These are phyloP conservation scores for Claviceps pusilla DNA, from an alignment of 2,329 filamentous ascomycete species.

Conservation along the genomic window DNA sequence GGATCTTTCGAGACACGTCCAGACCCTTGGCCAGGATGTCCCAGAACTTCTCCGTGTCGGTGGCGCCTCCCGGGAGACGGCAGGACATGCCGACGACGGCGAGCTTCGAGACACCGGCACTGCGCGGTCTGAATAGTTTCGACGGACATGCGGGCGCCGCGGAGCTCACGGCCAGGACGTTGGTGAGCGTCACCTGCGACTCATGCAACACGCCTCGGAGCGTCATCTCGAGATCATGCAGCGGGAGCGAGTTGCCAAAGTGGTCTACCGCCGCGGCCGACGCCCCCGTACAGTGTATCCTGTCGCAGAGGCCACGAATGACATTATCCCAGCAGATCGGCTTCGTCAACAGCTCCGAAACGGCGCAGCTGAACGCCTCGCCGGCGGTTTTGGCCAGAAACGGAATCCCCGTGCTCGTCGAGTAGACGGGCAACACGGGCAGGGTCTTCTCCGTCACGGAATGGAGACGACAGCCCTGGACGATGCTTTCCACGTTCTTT, in stretches of 20 bases:
- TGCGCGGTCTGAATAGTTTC: background rate
- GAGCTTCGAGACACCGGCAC: slow-evolving; percentile 38
- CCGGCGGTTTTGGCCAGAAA: slow-evolving; percentile 3
- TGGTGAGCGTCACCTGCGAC: background rate
- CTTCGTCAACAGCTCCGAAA: slow-evolving; percentile 7
- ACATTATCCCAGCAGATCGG: slow-evolving; percentile 6
- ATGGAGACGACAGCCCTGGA: slow-evolving; percentile 7
- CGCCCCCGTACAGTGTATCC: background rate
- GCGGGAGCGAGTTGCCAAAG: slow-evolving; percentile 1
- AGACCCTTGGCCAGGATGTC: slow-evolving; percentile 19
- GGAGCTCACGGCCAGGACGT: background rate
- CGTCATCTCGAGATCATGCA: slow-evolving; percentile 1
- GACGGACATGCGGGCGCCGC: background rate
- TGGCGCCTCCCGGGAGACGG: slow-evolving; percentile 28
- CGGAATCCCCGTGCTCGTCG: slow-evolving; percentile 7
- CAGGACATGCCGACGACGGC: slow-evolving; percentile 58
- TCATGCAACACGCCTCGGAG: background rate
- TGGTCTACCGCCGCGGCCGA: background rate
- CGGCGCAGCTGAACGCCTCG: slow-evolving; percentile 4
- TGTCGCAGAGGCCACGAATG: slow-evolving; percentile 2
- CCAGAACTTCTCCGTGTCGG: slow-evolving; percentile 15
- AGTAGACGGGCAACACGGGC: slow-evolving; percentile 1
- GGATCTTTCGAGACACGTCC: slow-evolving; percentile 47
- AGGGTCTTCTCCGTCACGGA: background rate
- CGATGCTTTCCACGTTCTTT: slow-evolving; percentile 14